Evolutionary conservation across 768 basidiomycete genomes (phyloP), one percentile per base, ranked within the genome.

Genomic region (Dioszegia aurantiaca): DNA sequence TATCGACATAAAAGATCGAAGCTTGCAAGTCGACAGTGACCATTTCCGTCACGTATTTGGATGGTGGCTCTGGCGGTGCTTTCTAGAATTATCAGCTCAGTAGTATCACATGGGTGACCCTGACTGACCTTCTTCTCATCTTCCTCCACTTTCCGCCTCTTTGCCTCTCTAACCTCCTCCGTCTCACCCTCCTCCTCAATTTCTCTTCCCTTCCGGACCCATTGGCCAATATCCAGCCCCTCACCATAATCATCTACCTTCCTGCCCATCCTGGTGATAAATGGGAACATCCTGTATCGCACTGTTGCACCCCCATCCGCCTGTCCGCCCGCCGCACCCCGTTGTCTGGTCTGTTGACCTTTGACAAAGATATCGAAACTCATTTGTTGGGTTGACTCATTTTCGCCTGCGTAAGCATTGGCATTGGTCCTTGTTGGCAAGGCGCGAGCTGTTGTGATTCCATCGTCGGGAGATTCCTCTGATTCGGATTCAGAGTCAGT

Each of bases 321-420:
- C 33, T 33, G 33, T 37, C 59, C 48, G 1, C 47, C 53, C 3
- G 23, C 47, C 19, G 45, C 8, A 42, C 64, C 36, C 31, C 54
- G 14, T 80, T 86, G 75, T 63, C 88, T 87, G 26, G 88, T 86
- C 44, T 92, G 89, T 62, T 94, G 91, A n/a, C 93, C 93, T 75
- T 94, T 95, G 60, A 98, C 82, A 75, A 90, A 98, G 64, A 98
- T 95, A 77, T 99, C 95, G 68, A 89, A 99, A 1, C 90, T 93
- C 37, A 93, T 74, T 36, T 62, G 59, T 24, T 51, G 52, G 23
- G 62, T 64, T 17, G 64, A 40, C 14, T 65, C 65, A 36, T 70
- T 72, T 51, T 76, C 77, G 4, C 70, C 67, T 33, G 63, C 65
- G 12, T 64, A 62, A 65, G 70, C 44, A 60, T 74, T 65, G 2